Percentiles rank a stretch among this genome's conserved stretches.
Conservation (phyloP, 257 asterid genomes). For the Solanum arcanum region DNA sequence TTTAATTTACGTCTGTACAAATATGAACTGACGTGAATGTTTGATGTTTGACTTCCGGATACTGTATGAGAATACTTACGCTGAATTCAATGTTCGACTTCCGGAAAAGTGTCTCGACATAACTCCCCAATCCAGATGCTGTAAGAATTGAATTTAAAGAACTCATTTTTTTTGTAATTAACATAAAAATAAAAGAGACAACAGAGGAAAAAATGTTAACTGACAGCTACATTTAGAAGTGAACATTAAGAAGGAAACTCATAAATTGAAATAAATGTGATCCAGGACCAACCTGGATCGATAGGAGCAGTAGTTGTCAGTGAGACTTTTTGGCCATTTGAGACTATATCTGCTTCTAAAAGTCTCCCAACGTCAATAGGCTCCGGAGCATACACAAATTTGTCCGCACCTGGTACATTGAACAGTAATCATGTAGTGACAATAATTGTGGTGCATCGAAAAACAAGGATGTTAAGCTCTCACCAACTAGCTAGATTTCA, state of each 20-base stretch:
- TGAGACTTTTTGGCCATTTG: slow-evolving; percentile 40
- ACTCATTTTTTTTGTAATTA: not conserved
- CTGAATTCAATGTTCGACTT: slow-evolving; percentile 72
- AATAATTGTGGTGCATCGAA: not conserved
- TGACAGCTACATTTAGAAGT: not conserved
- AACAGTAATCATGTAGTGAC: not conserved
- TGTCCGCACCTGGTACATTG: slow-evolving; percentile 58
- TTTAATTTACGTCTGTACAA: not conserved
- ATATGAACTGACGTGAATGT: not conserved
- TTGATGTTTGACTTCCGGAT: not conserved
- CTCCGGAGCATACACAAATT: slow-evolving; percentile 84
- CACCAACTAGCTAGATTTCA: not conserved
- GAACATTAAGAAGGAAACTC: not conserved
- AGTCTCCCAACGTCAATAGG: slow-evolving; percentile 82
- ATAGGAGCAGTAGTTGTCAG: slow-evolving; percentile 54
- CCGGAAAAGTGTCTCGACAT: slow-evolving; percentile 58
- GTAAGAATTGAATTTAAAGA: not conserved
- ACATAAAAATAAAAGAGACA: not conserved
- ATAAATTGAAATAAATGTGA: not conserved
- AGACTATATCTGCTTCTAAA: slow-evolving; percentile 60
- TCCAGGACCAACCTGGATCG: slow-evolving; percentile 46
- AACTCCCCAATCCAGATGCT: slow-evolving; percentile 48
- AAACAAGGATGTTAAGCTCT: not conserved
- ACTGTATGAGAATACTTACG: slow-evolving; percentile 31
- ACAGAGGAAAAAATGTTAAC: not conserved